A percentile compares a stretch with the other conserved stretches of the same genome.
These are phyloP conservation scores for Gomphus sp. DNA, from an alignment of 1,284 basidiomycete genomes.

Conservation along the genomic window DNA sequence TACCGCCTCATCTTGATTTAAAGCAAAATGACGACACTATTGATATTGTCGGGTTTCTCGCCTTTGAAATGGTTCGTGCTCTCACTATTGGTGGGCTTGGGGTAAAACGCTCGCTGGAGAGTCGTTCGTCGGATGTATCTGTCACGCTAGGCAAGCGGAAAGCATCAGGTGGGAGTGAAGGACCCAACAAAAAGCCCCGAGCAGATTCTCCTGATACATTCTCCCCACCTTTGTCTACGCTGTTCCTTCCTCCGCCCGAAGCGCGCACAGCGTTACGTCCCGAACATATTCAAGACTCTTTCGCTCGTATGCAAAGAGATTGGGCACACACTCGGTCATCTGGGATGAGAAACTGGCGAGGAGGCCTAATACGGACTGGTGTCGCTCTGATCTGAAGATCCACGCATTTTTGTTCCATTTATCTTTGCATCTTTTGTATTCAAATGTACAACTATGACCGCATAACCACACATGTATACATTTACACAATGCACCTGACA, in stretches of 20 bases:
- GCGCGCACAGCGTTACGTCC: slow-evolving; percentile 69
- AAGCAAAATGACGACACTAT: slow-evolving; percentile 93
- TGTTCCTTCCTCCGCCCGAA: slow-evolving; percentile 75
- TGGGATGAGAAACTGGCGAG: slow-evolving; percentile 82
- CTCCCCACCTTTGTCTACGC: slow-evolving; percentile 52
- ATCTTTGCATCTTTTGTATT: slow-evolving; percentile 8
- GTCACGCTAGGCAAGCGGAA: slow-evolving; percentile 61
- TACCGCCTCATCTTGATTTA: slow-evolving; percentile 83
- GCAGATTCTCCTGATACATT: slow-evolving; percentile 49
- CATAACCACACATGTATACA: background rate
- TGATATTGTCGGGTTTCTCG: slow-evolving; percentile 94
- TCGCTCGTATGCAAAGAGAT: slow-evolving; percentile 78
- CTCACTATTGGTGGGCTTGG: slow-evolving; percentile 81
- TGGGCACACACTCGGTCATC: slow-evolving; percentile 72
- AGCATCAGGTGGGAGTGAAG: slow-evolving; percentile 29
- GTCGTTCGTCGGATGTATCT: slow-evolving; percentile 48
- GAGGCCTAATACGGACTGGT: slow-evolving; percentile 69
- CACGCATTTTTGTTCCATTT: background rate
- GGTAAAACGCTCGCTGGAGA: slow-evolving; percentile 73
- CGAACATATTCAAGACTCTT: slow-evolving; percentile 85
- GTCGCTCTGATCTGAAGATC: slow-evolving; percentile 64
- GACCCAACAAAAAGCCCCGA: slow-evolving; percentile 49
- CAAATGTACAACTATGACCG: background rate
- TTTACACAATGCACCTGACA: background rate
- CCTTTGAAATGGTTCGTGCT: slow-evolving; percentile 94